Base-by-base conservation (phyloP, 2,329 filamentous ascomycete species). In the Monosporascus sp. region DNA sequence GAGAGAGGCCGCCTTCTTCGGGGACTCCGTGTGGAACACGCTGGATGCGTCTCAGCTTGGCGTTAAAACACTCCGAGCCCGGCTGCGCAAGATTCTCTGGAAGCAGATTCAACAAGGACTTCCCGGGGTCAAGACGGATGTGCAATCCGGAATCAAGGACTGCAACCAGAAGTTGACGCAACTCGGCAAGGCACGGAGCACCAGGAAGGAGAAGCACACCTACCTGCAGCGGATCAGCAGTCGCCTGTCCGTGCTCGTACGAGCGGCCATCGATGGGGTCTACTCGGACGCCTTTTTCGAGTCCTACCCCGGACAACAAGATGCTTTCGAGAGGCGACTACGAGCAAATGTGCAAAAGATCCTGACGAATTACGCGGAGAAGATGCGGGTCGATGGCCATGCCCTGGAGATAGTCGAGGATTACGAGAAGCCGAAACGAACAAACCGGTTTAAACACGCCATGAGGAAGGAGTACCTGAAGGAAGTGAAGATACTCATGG, bases 221-320 rank as follows among this genome's bases (percentile, higher is more conserved):
- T 72, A 72, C 38, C 63, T 80, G 6, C 68, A 73, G 53, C 58
- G 66, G 5, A 68, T 76, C 22, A 72, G 70, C 55, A 66, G 66
- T 52, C 46, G 54, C 1, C 71, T 76, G 52, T 64, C 69, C 6
- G 62, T 65, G 20, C 60, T 76, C 8, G 50, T 74, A 11, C 70
- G 70, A 49, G 65, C 68, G 37, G 72, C 75, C 6, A 65, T 72
- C 5, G 68, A 75, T 38, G 76, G 77, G 1, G 63, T 68, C 6
- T 80, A 79, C 51, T 66, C 71, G 5, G 60, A 72, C 51, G 14
- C 52, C 0, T 80, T 79, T 63, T 80, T 79, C 55, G 70, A 62
- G 50, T 61, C 60, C 31, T 52, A 54, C 25, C 57, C 58, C 2
- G 58, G 56, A 6, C 59, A 62, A 14, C 55, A 52, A 14, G 61